A percentile compares a stretch with the other conserved stretches of the same genome.
phyloP scores from a whole-genome alignment of 2,329 filamentous ascomycete genomes.

The Orbilia quercus region DNA sequence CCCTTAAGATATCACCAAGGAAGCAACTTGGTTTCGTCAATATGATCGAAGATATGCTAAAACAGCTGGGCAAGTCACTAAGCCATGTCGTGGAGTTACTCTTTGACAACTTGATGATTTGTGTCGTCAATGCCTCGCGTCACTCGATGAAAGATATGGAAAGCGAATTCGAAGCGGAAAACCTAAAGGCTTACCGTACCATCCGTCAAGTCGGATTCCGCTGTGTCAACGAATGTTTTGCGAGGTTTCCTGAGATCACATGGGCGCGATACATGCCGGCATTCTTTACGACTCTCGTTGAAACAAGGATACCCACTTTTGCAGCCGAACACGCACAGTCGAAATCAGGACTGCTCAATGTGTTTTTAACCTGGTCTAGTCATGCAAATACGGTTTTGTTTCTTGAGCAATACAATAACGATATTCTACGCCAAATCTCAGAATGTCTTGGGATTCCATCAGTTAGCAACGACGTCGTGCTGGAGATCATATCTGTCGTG shows the following conservation, averaged over 20 bases:
- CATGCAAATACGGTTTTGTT: constrained; percentile 75
- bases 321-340: constrained; percentile 88
- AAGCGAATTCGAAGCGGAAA: constrained; percentile 57
- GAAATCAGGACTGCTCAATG: constrained; percentile 81
- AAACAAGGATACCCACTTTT: constrained; percentile 80
- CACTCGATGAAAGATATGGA: constrained; percentile 63
- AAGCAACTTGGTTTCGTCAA: constrained; percentile 92
- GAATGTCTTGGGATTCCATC: constrained; percentile 78
- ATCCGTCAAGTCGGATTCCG: constrained; percentile 81
- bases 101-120: constrained; percentile 70
- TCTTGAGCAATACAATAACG: constrained; percentile 71
- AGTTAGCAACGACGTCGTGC: constrained; percentile 85
- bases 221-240: constrained; percentile 82
- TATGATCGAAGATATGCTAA: constrained; percentile 87
- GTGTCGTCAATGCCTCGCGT: constrained; percentile 76
- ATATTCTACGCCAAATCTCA: constrained; percentile 76
- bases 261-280: constrained; percentile 77
- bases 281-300: constrained; percentile 80
- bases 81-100: constrained; percentile 78
- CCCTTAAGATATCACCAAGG: constrained; percentile 73
- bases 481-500: constrained; percentile 81
- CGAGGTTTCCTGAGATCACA: constrained; percentile 75
- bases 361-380: constrained; percentile 84
- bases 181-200: constrained; percentile 65
- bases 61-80: constrained; percentile 81